Evolutionary conservation across 2,329 filamentous ascomycete genomes (phyloP).

Genomic region (Septoria linicola): DNA sequence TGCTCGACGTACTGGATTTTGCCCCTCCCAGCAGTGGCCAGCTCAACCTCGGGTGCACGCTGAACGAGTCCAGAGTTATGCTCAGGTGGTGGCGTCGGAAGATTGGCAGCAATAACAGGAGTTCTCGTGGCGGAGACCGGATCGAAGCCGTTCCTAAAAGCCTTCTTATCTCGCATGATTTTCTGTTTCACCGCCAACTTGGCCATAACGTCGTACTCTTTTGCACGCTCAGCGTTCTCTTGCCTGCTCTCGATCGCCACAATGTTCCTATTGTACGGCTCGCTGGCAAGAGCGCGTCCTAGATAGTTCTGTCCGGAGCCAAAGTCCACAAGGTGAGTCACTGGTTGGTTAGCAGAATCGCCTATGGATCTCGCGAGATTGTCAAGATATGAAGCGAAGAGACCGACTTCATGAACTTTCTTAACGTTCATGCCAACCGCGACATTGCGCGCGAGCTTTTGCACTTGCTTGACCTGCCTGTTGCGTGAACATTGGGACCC

Average conservation of each 20-base stretch:
- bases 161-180: slow-evolving; percentile 79
- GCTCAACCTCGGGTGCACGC: slow-evolving; percentile 22
- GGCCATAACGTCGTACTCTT: slow-evolving; percentile 77
- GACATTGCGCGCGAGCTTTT: slow-evolving; percentile 66
- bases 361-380: slow-evolving; percentile 59
- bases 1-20: slow-evolving; percentile 77
- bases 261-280: slow-evolving; percentile 81
- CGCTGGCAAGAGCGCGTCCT: slow-evolving; percentile 78
- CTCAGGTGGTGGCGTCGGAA: slow-evolving; percentile 28
- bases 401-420: slow-evolving; percentile 88
- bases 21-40: slow-evolving; percentile 51
- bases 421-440: slow-evolving; percentile 93
- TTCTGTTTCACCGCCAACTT: slow-evolving; percentile 71
- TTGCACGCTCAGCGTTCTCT: slow-evolving; percentile 82
- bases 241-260: slow-evolving; percentile 87
- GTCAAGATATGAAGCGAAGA: slow-evolving; percentile 85
- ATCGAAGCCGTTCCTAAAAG: slow-evolving; percentile 55
- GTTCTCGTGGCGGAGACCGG: slow-evolving; percentile 7
- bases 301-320: slow-evolving; percentile 97
- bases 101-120: slow-evolving; percentile 19
- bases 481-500: slow-evolving; percentile 34
- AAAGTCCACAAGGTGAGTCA: slow-evolving; percentile 92
- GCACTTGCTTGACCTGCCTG: slow-evolving; percentile 40
- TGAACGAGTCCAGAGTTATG: slow-evolving; percentile 10
- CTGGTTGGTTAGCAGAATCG: slow-evolving; percentile 47